A percentile compares a stretch with the other conserved stretches of the same genome.
Evolutionary conservation across 2,329 filamentous ascomycete species (phyloP).

Genomic region (Aspergillus pseudoglaucus): DNA sequence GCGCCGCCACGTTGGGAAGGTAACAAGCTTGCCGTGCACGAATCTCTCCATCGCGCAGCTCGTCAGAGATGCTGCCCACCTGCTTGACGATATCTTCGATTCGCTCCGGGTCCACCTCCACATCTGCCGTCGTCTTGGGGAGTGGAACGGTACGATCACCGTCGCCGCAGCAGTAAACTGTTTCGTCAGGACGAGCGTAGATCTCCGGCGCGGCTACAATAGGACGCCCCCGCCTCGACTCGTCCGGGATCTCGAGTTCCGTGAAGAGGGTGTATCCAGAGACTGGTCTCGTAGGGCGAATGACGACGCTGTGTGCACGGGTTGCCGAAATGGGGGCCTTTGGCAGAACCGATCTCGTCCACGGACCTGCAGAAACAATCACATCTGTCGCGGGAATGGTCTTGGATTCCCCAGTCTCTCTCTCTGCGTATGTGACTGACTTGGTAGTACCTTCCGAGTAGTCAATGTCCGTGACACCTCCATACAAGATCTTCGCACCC

Average conservation of each 20-base stretch:
- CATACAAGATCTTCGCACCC: constrained; percentile 61
- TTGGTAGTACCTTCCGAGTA: constrained; percentile 49
- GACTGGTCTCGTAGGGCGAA: constrained; percentile 48
- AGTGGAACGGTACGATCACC: constrained; percentile 70
- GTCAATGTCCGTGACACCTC: constrained; percentile 63
- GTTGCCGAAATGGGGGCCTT: constrained; percentile 52
- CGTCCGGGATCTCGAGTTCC: constrained; percentile 64
- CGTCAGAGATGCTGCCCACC: constrained; percentile 50
- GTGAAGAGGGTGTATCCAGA: constrained; percentile 61
- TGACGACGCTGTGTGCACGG: constrained; percentile 59
- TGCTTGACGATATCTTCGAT: constrained; percentile 85
- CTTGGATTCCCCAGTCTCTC: constrained; percentile 41
- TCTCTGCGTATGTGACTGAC: constrained; percentile 57
- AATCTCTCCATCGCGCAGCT: constrained; percentile 62
- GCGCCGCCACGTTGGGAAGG: constrained; percentile 63
- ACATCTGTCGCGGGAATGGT: constrained; percentile 54
- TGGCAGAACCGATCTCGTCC: constrained; percentile 51
- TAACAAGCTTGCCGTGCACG: constrained; percentile 85
- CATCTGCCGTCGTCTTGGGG: constrained; percentile 67
- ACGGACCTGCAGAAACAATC: constrained; percentile 56
- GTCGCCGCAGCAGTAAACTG: constrained; percentile 92
- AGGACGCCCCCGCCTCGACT: constrained; percentile 45
- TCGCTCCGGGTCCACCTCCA: constrained; percentile 65
- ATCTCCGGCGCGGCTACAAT: constrained; percentile 79
- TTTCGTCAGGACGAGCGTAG: constrained; percentile 79